These are phyloP conservation scores for Nothomitra cinnamomea DNA, from an alignment of 2,329 filamentous ascomycete genomes.

Conservation along the genomic window DNA sequence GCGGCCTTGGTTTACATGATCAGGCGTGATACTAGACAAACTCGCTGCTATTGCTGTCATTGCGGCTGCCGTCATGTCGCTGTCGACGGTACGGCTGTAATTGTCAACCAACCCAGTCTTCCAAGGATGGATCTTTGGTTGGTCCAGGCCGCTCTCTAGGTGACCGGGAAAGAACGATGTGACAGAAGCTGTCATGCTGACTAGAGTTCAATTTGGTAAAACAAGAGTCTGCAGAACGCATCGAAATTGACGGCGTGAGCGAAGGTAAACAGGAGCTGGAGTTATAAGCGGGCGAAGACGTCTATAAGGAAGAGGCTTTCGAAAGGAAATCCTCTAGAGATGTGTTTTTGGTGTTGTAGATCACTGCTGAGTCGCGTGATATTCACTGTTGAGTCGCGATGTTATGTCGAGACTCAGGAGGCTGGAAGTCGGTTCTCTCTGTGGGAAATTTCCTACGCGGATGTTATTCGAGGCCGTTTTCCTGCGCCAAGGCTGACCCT, in stretches of 20 bases:
- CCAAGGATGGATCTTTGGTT: constrained; percentile 1
- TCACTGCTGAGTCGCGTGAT: neutral
- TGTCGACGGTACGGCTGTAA: neutral
- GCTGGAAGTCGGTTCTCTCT: neutral
- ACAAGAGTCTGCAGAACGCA: constrained; percentile 1
- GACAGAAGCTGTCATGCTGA: neutral
- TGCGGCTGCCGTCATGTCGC: too few relatives aligned
- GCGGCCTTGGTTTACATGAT: neutral
- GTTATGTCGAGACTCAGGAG: neutral
- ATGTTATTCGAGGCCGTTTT: neutral
- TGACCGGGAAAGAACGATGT: neutral
- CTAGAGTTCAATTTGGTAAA: neutral
- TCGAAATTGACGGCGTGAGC: neutral
- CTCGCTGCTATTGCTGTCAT: neutral
- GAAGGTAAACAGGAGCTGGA: neutral
- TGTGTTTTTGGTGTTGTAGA: neutral
- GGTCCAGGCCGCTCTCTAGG: neutral
- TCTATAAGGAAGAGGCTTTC: neutral
- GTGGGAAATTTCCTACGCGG: neutral
- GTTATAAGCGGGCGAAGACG: neutral
- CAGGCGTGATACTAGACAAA: neutral
- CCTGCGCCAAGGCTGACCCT: neutral
- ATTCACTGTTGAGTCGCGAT: neutral
- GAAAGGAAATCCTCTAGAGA: neutral
- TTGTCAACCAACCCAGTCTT: constrained; percentile 3